Conservation (phyloP, 768 basidiomycete species). For the Mycena filopes region DNA sequence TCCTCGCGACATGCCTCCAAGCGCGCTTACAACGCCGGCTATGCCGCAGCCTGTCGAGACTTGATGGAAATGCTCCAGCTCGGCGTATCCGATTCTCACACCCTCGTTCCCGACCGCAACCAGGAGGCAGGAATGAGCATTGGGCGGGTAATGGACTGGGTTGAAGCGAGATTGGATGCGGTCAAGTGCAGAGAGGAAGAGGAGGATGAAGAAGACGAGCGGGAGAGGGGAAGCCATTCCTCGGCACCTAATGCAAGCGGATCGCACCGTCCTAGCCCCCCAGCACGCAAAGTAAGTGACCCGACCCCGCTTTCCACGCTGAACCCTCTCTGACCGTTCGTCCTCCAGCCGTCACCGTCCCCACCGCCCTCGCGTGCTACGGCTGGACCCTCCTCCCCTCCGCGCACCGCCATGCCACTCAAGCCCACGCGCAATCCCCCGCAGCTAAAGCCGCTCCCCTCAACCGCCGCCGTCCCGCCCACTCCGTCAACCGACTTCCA, state of each 20-base stretch:
- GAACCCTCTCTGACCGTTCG: constrained; percentile 15
- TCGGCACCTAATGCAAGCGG: constrained; percentile 44
- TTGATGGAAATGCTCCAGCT: constrained; percentile 85
- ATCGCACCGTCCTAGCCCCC: constrained; percentile 38
- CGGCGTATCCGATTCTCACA: constrained; percentile 65
- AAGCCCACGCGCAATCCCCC: constrained; percentile 19
- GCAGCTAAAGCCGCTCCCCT: constrained; percentile 16
- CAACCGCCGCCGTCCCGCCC: constrained; percentile 29
- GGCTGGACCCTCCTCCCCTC: constrained; percentile 25
- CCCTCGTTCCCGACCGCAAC: constrained; percentile 35
- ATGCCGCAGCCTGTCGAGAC: constrained; percentile 83
- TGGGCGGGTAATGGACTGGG: constrained; percentile 86
- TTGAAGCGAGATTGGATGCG: constrained; percentile 83
- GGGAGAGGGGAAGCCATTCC: constrained; percentile 60
- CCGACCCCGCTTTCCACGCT: too few relatives aligned
- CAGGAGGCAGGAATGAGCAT: constrained; percentile 75
- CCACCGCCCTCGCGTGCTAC: constrained; percentile 40
- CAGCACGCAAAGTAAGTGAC: constrained; percentile 26
- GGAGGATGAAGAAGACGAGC: constrained; percentile 84
- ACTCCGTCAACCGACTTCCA: constrained; percentile 33
- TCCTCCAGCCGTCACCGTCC: constrained; percentile 40
- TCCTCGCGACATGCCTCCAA: constrained; percentile 83
- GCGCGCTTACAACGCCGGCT: constrained; percentile 83
- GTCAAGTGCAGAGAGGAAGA: constrained; percentile 81
- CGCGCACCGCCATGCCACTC: constrained; percentile 28